These are phyloP conservation scores for Paramecium biaurelia DNA, from an alignment of 73 alveolate species.

Conservation along the genomic window DNA sequence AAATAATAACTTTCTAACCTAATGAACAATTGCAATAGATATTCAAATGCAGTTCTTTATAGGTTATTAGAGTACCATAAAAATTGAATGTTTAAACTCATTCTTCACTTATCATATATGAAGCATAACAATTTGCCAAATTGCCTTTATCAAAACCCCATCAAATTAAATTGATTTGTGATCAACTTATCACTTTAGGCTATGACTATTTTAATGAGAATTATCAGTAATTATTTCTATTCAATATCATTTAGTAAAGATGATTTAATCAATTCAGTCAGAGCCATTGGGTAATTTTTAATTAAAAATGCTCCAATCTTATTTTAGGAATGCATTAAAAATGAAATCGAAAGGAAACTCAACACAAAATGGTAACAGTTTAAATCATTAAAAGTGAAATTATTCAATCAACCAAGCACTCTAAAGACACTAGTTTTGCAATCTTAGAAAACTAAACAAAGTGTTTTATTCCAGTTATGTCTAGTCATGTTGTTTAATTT, in stretches of 20 bases:
- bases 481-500: not conserved
- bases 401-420: not conserved
- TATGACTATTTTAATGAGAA: conserved; percentile 6
- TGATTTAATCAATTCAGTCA: not conserved
- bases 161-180: not conserved
- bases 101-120: not conserved
- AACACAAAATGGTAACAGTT: not conserved
- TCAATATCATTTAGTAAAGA: not conserved
- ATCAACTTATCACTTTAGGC: not conserved
- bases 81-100: not conserved
- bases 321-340: not conserved
- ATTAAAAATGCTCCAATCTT: conserved; percentile 32
- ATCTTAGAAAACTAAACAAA: not conserved
- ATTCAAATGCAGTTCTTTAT: not conserved
- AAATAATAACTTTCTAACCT: not conserved
- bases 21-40: not conserved
- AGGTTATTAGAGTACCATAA: not conserved
- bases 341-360: not conserved
- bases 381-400: not conserved
- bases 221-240: not conserved
- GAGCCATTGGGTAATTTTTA: conserved; percentile 6
- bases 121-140: not conserved
- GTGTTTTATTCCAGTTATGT: conserved; percentile 26
- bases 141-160: not conserved
- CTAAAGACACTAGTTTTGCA: conserved; percentile 13